These are phyloP conservation scores for Strobilomyces echinocephalus DNA, from an alignment of 768 basidiomycete species.

Conservation along the genomic window DNA sequence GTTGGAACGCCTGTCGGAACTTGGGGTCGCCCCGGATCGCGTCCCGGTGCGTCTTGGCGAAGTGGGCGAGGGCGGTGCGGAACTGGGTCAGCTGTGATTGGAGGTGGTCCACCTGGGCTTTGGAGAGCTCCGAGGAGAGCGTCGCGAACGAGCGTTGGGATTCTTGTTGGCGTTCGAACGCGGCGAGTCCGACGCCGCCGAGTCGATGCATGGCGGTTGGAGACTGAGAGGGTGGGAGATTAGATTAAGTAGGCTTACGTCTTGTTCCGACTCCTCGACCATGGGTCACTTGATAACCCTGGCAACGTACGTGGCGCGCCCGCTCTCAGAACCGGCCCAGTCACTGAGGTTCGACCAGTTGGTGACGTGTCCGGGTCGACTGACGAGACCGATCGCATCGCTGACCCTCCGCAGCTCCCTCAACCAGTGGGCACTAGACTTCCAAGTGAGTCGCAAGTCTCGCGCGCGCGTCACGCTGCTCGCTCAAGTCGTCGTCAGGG, in stretches of 20 bases:
- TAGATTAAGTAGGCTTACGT: neutral
- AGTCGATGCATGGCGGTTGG: constrained; percentile 54
- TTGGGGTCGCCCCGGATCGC: constrained; percentile 70
- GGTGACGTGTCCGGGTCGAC: constrained; percentile 14
- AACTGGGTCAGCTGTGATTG: constrained; percentile 81
- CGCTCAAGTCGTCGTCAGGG: constrained; percentile 47
- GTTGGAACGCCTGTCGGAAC: too few species aligned
- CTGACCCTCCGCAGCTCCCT: constrained; percentile 57
- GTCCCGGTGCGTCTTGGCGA: constrained; percentile 78
- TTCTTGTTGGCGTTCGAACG: constrained; percentile 83
- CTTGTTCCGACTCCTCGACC: neutral
- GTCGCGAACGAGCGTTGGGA: constrained; percentile 76
- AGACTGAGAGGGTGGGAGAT: neutral
- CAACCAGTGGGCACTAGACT: constrained; percentile 97
- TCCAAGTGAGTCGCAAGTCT: constrained; percentile 57
- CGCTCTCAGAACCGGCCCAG: neutral
- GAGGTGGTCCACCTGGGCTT: constrained; percentile 71
- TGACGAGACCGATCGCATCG: neutral
- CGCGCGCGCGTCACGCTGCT: neutral
- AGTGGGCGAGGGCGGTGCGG: constrained; percentile 70
- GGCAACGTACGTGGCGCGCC: constrained; percentile 60
- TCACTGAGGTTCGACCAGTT: constrained; percentile 15
- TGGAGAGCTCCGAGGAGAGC: constrained; percentile 75
- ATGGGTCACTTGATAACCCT: constrained; percentile 88
- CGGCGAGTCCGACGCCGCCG: constrained; percentile 83